Evolutionary conservation across 192 early-diverging fungal species (phyloP).

Genomic region (Entomortierella beljakovae): DNA sequence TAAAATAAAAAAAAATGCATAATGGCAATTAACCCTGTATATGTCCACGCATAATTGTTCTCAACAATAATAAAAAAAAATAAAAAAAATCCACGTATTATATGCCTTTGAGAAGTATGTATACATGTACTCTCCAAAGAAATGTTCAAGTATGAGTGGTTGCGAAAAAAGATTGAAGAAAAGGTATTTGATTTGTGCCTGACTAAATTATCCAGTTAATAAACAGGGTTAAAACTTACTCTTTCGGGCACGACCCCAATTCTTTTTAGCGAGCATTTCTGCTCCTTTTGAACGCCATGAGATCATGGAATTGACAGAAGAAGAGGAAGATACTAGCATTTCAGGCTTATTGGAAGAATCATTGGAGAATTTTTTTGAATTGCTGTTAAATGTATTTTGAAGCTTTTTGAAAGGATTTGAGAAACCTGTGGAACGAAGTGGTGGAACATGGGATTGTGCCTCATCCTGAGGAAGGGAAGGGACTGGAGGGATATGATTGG

Average conservation of each 20-base stretch:
- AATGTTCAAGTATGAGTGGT: neutral
- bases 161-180: neutral
- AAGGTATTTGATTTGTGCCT: constrained; percentile 25
- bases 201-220: constrained; percentile 33
- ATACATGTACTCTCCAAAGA: neutral
- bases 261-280: constrained; percentile 48
- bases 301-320: constrained; percentile 47
- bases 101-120: too few relatives aligned
- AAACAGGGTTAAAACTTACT: constrained; percentile 29
- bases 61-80: too few relatives aligned
- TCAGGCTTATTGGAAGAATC: constrained; percentile 7
- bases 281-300: constrained; percentile 54
- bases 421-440: constrained; percentile 30
- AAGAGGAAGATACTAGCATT: constrained; percentile 21
- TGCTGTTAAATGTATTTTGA: constrained; percentile 25
- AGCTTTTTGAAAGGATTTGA: constrained; percentile 54
- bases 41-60: too few relatives aligned
- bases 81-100: too few relatives aligned
- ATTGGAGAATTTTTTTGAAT: neutral
- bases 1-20: neutral
- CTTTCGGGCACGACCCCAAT: constrained; percentile 45
- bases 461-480: constrained; percentile 14
- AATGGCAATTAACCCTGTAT: too few relatives aligned
- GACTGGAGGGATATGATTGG: constrained; percentile 1
- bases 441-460: constrained; percentile 14